A percentile compares a stretch with the other conserved stretches of the same genome.
Conservation (phyloP, 495 filamentous ascomycete genomes). For the Aspergillus sclerotioniger region DNA sequence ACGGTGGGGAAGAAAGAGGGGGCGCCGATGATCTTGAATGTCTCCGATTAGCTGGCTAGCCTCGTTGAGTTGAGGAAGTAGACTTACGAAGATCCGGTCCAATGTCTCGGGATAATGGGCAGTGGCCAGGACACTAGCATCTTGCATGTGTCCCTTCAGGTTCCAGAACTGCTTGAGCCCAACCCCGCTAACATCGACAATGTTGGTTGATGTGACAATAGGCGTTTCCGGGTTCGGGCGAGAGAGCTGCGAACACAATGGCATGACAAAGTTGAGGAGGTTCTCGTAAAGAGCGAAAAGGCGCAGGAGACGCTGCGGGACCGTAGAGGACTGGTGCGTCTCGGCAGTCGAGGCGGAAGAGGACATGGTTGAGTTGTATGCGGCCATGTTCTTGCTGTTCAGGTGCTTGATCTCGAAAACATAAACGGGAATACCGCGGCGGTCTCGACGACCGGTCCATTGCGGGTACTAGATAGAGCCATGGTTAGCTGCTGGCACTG, state of each 20-base stretch:
- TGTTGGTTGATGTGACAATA: conserved; percentile 83
- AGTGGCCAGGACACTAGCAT: conserved; percentile 79
- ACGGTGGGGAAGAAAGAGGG: conserved; percentile 90
- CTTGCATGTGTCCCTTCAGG: conserved; percentile 86
- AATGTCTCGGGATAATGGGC: conserved; percentile 91
- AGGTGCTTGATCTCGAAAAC: conserved; percentile 82
- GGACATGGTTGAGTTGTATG: conserved; percentile 65
- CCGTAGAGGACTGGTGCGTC: conserved; percentile 48
- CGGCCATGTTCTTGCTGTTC: conserved; percentile 71
- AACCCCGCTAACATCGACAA: conserved; percentile 81
- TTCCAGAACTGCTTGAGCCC: conserved; percentile 93
- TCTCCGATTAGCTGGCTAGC: not conserved
- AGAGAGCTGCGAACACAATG: conserved; percentile 71
- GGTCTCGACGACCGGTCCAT: conserved; percentile 86
- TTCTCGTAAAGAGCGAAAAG: conserved; percentile 90
- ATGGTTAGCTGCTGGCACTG: not conserved
- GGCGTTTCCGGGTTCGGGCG: conserved; percentile 71
- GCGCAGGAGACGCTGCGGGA: conserved; percentile 67
- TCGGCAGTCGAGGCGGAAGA: conserved; percentile 56
- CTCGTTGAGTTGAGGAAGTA: not conserved
- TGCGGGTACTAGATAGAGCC: conserved; percentile 68
- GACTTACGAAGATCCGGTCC: conserved; percentile 75
- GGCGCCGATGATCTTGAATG: conserved; percentile 72
- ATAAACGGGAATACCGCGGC: conserved; percentile 84
- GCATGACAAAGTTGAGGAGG: conserved; percentile 80